phyloP scores from a whole-genome alignment of 2,329 filamentous ascomycete genomes.

The Calcarisporium arbuscula region DNA sequence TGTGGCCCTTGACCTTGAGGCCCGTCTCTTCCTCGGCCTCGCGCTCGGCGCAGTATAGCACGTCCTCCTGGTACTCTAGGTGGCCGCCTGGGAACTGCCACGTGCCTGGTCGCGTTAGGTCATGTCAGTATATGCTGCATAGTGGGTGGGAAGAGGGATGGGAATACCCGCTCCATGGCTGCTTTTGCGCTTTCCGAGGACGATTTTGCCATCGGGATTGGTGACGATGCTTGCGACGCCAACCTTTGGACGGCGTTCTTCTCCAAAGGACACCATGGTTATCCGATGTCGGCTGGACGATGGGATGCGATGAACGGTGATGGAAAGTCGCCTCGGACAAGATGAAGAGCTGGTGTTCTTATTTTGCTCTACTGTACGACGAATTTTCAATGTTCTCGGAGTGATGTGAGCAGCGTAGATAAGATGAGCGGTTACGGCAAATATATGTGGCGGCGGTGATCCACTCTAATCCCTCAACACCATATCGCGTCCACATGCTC shows the following conservation, averaged over 20 bases:
- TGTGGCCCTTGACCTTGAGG: conserved; percentile 44
- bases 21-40: conserved; percentile 69
- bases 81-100: conserved; percentile 70
- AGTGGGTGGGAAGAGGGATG: not conserved
- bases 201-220: conserved; percentile 34
- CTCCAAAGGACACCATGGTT: not conserved
- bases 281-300: not conserved
- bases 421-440: too few species aligned
- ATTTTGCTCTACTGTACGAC: too few species aligned
- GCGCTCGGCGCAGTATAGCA: conserved; percentile 55
- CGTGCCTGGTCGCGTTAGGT: conserved; percentile 37
- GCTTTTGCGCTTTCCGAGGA: conserved; percentile 41
- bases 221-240: conserved; percentile 43
- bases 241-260: conserved; percentile 30
- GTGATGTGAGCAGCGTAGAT: too few species aligned
- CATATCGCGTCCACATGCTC: too few species aligned
- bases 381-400: too few species aligned
- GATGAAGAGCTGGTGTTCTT: too few species aligned
- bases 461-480: too few species aligned
- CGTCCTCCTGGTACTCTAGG: conserved; percentile 61
- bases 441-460: too few species aligned
- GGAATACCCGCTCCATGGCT: conserved; percentile 41
- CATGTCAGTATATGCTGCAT: not conserved
- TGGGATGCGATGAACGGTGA: too few species aligned
- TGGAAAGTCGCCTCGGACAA: too few species aligned